Evolutionary conservation across 2,329 filamentous ascomycete genomes (phyloP).

Genomic region (Fusarium sublunatum): DNA sequence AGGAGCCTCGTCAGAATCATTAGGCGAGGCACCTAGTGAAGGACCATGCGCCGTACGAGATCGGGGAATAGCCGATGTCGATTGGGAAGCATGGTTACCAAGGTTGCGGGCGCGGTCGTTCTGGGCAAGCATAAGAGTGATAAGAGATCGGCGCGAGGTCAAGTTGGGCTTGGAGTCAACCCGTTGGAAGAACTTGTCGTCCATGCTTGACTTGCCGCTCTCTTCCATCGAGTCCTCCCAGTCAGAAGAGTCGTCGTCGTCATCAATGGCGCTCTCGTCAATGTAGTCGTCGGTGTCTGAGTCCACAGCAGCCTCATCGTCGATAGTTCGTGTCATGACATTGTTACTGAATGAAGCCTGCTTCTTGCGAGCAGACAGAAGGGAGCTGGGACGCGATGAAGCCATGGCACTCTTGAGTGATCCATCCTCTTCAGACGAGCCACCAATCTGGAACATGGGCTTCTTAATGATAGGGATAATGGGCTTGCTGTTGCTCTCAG

Average conservation of each 20-base stretch:
- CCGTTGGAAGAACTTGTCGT: constrained; percentile 87
- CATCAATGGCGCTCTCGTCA: constrained; percentile 85
- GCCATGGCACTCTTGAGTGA: constrained; percentile 71
- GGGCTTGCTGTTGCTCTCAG: constrained; percentile 52
- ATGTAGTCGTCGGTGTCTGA: constrained; percentile 76
- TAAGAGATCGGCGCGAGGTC: constrained; percentile 85
- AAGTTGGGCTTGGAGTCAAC: constrained; percentile 90
- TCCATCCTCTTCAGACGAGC: constrained; percentile 80
- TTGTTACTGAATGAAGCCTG: constrained; percentile 84
- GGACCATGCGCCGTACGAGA: constrained; percentile 62
- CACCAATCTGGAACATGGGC: constrained; percentile 64
- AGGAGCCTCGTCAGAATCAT: constrained; percentile 71
- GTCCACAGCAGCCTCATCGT: constrained; percentile 64
- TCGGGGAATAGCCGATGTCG: constrained; percentile 76
- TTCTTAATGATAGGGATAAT: constrained; percentile 49
- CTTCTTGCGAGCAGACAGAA: constrained; percentile 71
- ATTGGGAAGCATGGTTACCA: constrained; percentile 74
- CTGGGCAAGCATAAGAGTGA: constrained; percentile 88
- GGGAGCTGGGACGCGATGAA: constrained; percentile 56
- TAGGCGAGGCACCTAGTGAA: constrained; percentile 61
- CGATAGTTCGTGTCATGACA: constrained; percentile 74
- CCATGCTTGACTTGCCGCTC: constrained; percentile 83
- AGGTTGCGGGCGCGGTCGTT: constrained; percentile 77
- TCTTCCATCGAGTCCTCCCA: constrained; percentile 79
- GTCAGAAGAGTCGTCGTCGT: constrained; percentile 72